Base-by-base conservation (phyloP, 2,329 filamentous ascomycete species). In the Diaporthe humulicola region DNA sequence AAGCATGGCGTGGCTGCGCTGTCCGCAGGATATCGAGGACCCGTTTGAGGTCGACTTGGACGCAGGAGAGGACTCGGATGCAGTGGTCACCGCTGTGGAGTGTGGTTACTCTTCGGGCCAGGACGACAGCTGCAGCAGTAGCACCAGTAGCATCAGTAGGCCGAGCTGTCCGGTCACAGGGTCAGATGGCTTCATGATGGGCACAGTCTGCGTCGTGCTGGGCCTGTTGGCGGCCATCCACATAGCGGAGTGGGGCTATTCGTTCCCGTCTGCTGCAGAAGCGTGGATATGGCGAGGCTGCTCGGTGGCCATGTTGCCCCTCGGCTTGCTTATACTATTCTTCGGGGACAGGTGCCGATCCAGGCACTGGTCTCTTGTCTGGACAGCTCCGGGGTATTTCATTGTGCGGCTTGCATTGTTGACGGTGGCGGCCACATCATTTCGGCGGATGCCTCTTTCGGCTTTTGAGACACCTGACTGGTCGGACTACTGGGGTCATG, bases 331-430 rank as follows among this genome's bases (percentile, higher is more conserved):
- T 10, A 50, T 66, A 17, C 42, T 66, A 8, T 36, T 50, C 42
- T 50, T n/a, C 42, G 61, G 61, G 9, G 61, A 66, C 14, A 66
- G 61, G 17, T 61, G 58, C 14, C 36, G 58, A 14, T 61, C 58
- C 15, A 61, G 17, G 8, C 58, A 64, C 15, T 45, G 58, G 25
- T 45, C 61, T 4, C 22, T 25, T 5, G 19, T 6, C 5, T 50
- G 19, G 61, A 38, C 61, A 5, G 42, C 12, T 3, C 42, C 61
- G 19, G 45, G 8, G 1, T 50, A 36, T 52, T 7, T 67, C 12
- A 0, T 50, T 22, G 12, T 42, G 9, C 61, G 42, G 28, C 14
- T 40, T 17, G 42, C 61, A 12, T 50, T 66, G 4, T 25, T 50
- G 28, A 50, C 61, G 19, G 28, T 66, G 14, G 61, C 61, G 14